Base-by-base conservation (phyloP, 2,329 filamentous ascomycete species). In the Fusarium graminum region DNA sequence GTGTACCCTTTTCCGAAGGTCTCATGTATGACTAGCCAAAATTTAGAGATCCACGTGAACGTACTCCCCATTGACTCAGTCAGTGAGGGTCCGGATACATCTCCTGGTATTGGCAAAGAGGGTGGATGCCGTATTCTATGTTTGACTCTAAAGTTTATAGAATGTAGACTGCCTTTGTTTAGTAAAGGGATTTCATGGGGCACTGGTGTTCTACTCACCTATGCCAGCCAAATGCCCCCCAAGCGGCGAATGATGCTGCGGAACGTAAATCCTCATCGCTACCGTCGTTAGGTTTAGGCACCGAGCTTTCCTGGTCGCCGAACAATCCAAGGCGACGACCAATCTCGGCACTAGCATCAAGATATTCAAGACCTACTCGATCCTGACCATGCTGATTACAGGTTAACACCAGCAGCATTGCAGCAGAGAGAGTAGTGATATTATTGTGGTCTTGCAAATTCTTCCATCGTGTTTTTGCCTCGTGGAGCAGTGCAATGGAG, bases 171-270 rank as follows among this genome's bases (percentile, higher is more conserved):
- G 8, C 3, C 5, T 4, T 0, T 2, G 2, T 13, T 62, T 2
- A 62, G 42, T 3, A 14, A 8, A 9, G 0, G 7, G 0, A 1
- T 0, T 6, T 2, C 3, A 34, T 29, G 17, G 17, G 6, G 22
- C 30, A 3, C 3, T 14, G 11, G 22, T 2, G 10, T 6, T 3
- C 10, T 6, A 25, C 45, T 28, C 4, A 59, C 60, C 52, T 63
- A 4, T 63, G 59, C 60, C 60, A 63, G 0, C 60, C 59, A n/a
- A 63, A 63, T 0, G 41, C 22, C 0, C 60, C 60, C 60, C 60
- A 63, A 1, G 60, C 59, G 1, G 59, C 52, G 17, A 52, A 63
- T 0, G 59, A 59, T 28, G 45, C 59, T 28, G 52, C 60, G 7
- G 30, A 29, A 4, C 29, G 14, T 2, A 34, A 2, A 8, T 63